Base-by-base conservation (phyloP, 1,139 yeast species). In the Protomyces macrosporus region DNA sequence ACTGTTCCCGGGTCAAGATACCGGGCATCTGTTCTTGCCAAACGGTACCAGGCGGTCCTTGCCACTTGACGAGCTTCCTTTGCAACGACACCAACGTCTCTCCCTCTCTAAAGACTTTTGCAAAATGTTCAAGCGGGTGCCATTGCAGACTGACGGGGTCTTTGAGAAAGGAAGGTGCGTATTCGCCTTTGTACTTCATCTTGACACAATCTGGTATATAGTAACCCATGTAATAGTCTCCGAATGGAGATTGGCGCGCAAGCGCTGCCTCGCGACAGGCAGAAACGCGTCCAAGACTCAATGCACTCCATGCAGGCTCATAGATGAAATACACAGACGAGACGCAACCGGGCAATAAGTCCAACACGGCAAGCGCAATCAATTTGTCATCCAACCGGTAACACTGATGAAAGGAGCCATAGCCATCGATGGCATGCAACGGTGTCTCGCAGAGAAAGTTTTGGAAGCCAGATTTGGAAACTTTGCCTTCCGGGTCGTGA, bases 241-340 rank as follows among this genome's bases (percentile, higher is more conserved):
- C 60, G 16, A 34, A 23, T 12, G 32, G 12, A 30, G 14, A 16
- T 40, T 32, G 36, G 12, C 16, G n/a, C 3, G 78, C 68, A 45
- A 88, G 73, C 3, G 83, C 78, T 57, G 89, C 76, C 71, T 91
- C 98, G 48, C 88, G 75, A 39, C 90, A 70, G 0, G 90, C 95
- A 65, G 91, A 84, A 1, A 90, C 73, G 37, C 89, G 88, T 0
- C 98, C 98, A 48, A 90, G 74, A 0, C 90, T 86, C 67, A 86
- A 75, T 65, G 83, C 79, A 1, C 86, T 84, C 23, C 39, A 52
- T 7, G 61, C 63, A 0, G 96, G 95, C 71, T 90, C 95, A 89
- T 95, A 90, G 16, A 90, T 84, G 71, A 90, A 87, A 71, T 90
- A 91, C 0, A 91, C 93, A 0, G 96, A 86, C 0, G 96, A 89